These are phyloP conservation scores for Tubosaeta sp. DNA, from an alignment of 768 basidiomycete species.

Conservation along the genomic window DNA sequence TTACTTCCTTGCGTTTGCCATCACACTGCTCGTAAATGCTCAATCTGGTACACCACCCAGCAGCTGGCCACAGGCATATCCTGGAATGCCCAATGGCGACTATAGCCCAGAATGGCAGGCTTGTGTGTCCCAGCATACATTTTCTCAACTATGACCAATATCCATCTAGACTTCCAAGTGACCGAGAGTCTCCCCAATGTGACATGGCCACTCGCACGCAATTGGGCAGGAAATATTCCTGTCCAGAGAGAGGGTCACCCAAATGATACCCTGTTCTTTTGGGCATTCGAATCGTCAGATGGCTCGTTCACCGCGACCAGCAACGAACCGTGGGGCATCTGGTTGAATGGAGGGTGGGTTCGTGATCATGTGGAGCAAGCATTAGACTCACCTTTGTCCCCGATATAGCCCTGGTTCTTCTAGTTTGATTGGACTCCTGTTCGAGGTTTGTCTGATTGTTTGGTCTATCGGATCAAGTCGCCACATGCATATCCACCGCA, in stretches of 20 bases:
- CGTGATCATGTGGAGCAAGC: not conserved
- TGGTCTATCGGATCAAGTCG: not conserved
- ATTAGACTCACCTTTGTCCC: not conserved
- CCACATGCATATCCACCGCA: conserved; percentile 18
- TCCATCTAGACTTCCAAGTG: conserved; percentile 54
- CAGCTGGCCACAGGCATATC: conserved; percentile 39
- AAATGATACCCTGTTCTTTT: conserved; percentile 25
- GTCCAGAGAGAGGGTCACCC: conserved; percentile 57
- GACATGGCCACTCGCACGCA: conserved; percentile 48
- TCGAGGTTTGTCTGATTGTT: conserved; percentile 45
- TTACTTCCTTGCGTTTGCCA: conserved; percentile 1
- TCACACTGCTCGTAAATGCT: conserved; percentile 14
- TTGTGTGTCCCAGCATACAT: conserved; percentile 38
- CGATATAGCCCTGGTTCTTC: conserved; percentile 59
- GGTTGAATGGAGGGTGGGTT: conserved; percentile 67
- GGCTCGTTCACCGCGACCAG: conserved; percentile 50
- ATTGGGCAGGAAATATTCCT: conserved; percentile 61
- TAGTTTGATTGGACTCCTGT: conserved; percentile 58
- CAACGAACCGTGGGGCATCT: conserved; percentile 66
- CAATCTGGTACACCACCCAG: conserved; percentile 26
- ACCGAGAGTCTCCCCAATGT: conserved; percentile 54
- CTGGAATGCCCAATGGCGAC: conserved; percentile 41
- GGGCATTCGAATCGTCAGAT: conserved; percentile 50
- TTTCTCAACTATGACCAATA: not conserved
- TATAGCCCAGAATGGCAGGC: conserved; percentile 58